Evolutionary conservation across 768 basidiomycete species (phyloP).

Genomic region (Nidula microcarpa): DNA sequence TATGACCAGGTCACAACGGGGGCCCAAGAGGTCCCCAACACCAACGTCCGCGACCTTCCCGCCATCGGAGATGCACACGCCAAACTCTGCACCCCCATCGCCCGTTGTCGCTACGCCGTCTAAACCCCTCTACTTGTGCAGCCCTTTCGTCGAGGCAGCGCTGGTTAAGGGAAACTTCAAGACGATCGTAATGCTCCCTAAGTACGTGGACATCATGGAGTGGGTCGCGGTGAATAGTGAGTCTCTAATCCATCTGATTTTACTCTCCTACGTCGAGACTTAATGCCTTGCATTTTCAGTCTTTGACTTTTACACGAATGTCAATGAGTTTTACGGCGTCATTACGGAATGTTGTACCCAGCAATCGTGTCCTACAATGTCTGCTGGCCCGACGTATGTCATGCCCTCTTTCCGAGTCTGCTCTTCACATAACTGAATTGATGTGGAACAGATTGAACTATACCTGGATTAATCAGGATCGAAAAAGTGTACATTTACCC

Average conservation of each 20-base stretch:
- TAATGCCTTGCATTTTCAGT: slow-evolving; percentile 42
- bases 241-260: slow-evolving; percentile 21
- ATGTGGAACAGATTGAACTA: slow-evolving; percentile 73
- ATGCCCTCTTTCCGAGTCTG: no score
- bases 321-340: slow-evolving; percentile 96
- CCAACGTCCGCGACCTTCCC: slow-evolving; percentile 66
- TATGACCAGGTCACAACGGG: slow-evolving; percentile 68
- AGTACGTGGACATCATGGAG: slow-evolving; percentile 98
- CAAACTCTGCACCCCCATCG: slow-evolving; percentile 30
- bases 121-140: slow-evolving; percentile 85
- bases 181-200: slow-evolving; percentile 92
- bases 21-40: slow-evolving; percentile 69
- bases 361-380: slow-evolving; percentile 88
- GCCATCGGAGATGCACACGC: slow-evolving; percentile 38
- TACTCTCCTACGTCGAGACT: background rate
- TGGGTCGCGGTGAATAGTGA: slow-evolving; percentile 83
- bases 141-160: slow-evolving; percentile 95
- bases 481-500: slow-evolving; percentile 86
- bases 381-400: slow-evolving; percentile 83
- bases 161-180: slow-evolving; percentile 98
- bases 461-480: slow-evolving; percentile 96
- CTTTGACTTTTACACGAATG: slow-evolving; percentile 95
- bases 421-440: background rate
- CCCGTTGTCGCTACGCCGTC: slow-evolving; percentile 25
- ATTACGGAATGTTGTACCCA: slow-evolving; percentile 93